Evolutionary conservation across 768 basidiomycete species (phyloP), one percentile per base, ranked within the genome.

Genomic region (Suillus plorans): DNA sequence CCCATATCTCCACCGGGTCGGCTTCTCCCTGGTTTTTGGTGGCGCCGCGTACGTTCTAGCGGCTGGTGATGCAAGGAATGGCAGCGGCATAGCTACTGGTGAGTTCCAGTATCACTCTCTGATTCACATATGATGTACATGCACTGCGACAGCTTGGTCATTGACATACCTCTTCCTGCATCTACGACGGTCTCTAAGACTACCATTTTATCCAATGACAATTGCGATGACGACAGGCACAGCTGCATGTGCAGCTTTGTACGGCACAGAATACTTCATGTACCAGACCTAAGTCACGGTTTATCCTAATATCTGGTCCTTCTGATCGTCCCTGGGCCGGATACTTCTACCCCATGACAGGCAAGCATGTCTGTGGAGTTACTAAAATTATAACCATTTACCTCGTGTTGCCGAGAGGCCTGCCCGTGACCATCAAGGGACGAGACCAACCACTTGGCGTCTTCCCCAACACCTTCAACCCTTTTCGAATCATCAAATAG

Each of bases 141-240:
- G 28, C 39, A n/a, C 52, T 63, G 44, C 41, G 49, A 37, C 53
- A 80, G 82, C 81, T 8, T 83, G 80, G 80, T 80, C 80, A n/a
- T 68, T 83, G 55, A 82, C 78, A 41, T 83, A 82, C 64, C 75
- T 83, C 41, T 69, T 80, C 22, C 63, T 83, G 42, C 80, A 82
- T 57, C 66, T 74, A 3, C 70, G 78, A n/a, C 72, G 68, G 41
- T 77, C 80, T 1, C 45, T 77, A 3, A 72, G 62, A 14, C 64
- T 72, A 0, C 79, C 78, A 0, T 69, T 78, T 2, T 74, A 77
- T 64, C 67, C 70, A 1, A 53, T 80, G 2, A 71, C 80, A n/a
- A 64, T 80, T 20, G 76, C 71, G 1, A 69, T 83, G 65, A 71
- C 68, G 20, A 69, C 58, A 2, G 78, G 77, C 1, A 67, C 79